Percentiles rank a stretch among this genome's conserved stretches.
phyloP scores from a whole-genome alignment of 139 green algal species.

The Raphidocelis subcapitata region DNA sequence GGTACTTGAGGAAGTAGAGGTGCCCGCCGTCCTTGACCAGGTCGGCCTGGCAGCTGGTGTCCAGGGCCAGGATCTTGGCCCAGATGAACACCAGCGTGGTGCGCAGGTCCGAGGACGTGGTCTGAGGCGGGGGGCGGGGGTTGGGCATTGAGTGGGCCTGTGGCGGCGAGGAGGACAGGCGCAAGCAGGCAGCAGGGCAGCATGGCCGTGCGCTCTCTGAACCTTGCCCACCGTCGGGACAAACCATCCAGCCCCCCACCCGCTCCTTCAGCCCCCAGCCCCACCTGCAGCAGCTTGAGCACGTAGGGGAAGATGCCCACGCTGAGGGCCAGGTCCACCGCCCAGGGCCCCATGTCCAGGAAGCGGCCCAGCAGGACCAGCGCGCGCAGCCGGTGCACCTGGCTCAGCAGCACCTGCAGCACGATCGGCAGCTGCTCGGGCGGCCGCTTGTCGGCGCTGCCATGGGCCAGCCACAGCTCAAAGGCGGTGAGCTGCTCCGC shows the following conservation, averaged over 20 bases:
- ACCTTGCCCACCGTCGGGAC: neutral
- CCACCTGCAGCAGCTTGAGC: constrained; percentile 90
- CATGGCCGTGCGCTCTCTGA: neutral
- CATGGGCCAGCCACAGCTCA: constrained; percentile 95
- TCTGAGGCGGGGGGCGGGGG: constrained; percentile 60
- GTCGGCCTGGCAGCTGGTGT: constrained; percentile 85
- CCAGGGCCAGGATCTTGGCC: constrained; percentile 97
- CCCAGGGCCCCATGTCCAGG: constrained; percentile 97
- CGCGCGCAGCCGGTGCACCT: constrained; percentile 91
- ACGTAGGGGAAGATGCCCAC: constrained; percentile 99
- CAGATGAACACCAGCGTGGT: constrained; percentile 98
- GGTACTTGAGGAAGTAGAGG: constrained; percentile 96
- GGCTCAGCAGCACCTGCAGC: constrained; percentile 96
- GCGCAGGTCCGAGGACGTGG: constrained; percentile 88
- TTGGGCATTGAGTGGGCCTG: too few species aligned
- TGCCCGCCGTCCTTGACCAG: constrained; percentile 96
- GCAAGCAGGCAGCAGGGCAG: neutral
- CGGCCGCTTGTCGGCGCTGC: constrained; percentile 76
- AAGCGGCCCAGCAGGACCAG: constrained; percentile 95
- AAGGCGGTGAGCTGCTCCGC: constrained; percentile 98
- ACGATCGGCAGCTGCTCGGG: constrained; percentile 99
- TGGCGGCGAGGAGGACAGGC: neutral
- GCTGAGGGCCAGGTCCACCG: constrained; percentile 93
- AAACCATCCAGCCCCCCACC: neutral
- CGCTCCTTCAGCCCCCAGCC: neutral